Evolutionary conservation across 345 rosid genomes (phyloP).

Genomic region (Atalantia buxifolia): DNA sequence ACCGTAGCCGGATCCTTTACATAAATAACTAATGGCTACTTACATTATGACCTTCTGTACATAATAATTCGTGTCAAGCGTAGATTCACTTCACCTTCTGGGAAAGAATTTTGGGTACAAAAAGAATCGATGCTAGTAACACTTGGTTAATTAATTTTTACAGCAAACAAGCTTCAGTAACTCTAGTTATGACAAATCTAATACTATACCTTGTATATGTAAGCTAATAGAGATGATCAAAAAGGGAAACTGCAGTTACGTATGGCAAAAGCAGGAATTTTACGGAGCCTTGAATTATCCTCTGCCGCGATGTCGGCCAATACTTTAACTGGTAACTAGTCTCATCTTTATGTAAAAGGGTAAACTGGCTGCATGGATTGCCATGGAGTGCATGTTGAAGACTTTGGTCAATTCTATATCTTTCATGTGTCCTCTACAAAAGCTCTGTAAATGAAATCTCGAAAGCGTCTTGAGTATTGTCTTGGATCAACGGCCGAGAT

Average conservation of each 20-base stretch:
- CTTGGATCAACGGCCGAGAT: conserved; percentile 98
- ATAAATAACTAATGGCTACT: conserved; percentile 12
- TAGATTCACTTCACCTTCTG: conserved; percentile 10
- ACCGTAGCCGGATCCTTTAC: no score
- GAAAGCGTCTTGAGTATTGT: conserved; percentile 86
- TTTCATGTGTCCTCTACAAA: conserved; percentile 77
- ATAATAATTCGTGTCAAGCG: conserved; percentile 11
- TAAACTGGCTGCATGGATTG: conserved; percentile 19
- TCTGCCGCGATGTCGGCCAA: not conserved
- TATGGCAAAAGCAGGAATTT: no score
- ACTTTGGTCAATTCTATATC: conserved; percentile 9
- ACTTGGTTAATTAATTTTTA: conserved; percentile 21
- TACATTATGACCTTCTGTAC: conserved; percentile 20
- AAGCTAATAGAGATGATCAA: conserved; percentile 18
- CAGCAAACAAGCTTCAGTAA: conserved; percentile 21
- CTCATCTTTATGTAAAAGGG: conserved; percentile 12
- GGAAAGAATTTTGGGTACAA: conserved; percentile 14
- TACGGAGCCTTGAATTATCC: conserved; percentile 2
- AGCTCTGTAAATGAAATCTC: conserved; percentile 79
- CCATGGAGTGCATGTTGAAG: conserved; percentile 17
- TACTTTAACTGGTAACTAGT: conserved; percentile 4
- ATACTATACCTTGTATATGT: conserved; percentile 7
- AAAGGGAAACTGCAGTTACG: not conserved
- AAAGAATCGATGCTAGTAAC: conserved; percentile 23
- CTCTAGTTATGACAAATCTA: conserved; percentile 19